Base-by-base conservation (phyloP, 306 rosid species). In the Quercus robur region DNA sequence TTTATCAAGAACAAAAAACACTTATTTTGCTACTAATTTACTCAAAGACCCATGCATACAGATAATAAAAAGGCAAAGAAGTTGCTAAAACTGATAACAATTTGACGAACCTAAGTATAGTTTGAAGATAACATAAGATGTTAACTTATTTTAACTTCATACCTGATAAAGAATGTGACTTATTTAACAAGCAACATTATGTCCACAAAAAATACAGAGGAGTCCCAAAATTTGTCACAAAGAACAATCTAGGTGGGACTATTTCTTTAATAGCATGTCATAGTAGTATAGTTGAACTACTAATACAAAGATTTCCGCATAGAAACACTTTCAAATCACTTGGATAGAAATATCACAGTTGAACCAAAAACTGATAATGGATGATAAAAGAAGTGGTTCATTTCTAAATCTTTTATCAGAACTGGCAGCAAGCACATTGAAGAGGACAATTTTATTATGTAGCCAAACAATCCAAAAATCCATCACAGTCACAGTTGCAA, bases 1-100 rank as follows among this genome's bases (percentile, higher is more conserved):
- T 13, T 63, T 28, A 63, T 63, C 63, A 67, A 63, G 66, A 64
- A 70, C 46, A 72, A 13, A 77, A 41, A 74, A 81, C 55, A 75
- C 57, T 61, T 20, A 49, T 41, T 31, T 58, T 71, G 46, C 63
- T 75, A 31, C 49, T 63, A 4, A 18, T 18, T 66, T 4, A 66
- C 13, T 6, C 71, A 66, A 3, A 31, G 5, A 66, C 12, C 49
- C 33, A 18, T 13, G 71, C 18, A 4, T 11, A 58, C 10, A 19
- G 1, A 28, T 15, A 0, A 20, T n/a, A 30, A 15, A 26, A 66
- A 25, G 26, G 68, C 11, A 63, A 33, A 9, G 30, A 26, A 23
- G 5, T 17, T 33, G 52, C n/a, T 67, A 30, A 30, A 67, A 8
- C 52, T 15, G 5, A 35, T 33, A 19, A 67, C 51, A 35, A 67